Percentiles rank a stretch among this genome's conserved stretches.
Evolutionary conservation across 108 stramenopile species (phyloP).

Genomic region (Mayamaea pseudoterrestris): DNA sequence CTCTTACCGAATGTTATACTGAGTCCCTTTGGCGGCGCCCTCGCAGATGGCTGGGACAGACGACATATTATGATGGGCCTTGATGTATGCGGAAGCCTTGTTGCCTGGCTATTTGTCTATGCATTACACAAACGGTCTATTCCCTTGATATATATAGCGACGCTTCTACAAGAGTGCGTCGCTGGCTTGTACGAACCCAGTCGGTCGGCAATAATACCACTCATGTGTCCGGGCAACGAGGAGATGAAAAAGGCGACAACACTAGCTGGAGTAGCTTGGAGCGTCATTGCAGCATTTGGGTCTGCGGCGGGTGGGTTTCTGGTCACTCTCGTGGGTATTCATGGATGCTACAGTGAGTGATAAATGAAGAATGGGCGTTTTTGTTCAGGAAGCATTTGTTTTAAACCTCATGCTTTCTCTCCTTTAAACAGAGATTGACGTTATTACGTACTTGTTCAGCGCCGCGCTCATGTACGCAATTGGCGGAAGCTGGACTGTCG

Average conservation of each 20-base stretch:
- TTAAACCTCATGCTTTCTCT: too few species aligned
- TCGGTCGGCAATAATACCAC: constrained; percentile 35
- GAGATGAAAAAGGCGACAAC: constrained; percentile 53
- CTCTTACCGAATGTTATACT: constrained; percentile 48
- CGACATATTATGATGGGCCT: constrained; percentile 37
- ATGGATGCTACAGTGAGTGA: too few species aligned
- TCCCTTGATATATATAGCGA: constrained; percentile 28
- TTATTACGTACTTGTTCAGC: constrained; percentile 35
- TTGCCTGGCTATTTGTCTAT: constrained; percentile 30
- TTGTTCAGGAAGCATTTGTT: too few species aligned
- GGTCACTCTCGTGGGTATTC: constrained; percentile 30
- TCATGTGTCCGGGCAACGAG: constrained; percentile 33
- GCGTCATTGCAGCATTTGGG: constrained; percentile 53
- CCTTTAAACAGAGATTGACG: constrained; percentile 21
- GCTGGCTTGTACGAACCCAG: constrained; percentile 53
- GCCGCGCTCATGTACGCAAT: constrained; percentile 27
- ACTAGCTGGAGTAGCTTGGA: constrained; percentile 39
- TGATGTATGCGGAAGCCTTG: constrained; percentile 30
- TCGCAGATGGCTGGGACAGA: constrained; percentile 57
- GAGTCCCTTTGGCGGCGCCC: constrained; percentile 40
- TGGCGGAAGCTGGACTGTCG: constrained; percentile 12
- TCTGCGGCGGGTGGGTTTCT: constrained; percentile 35
- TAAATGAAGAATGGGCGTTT: too few species aligned
- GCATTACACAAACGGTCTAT: constrained; percentile 35
- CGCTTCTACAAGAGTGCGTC: constrained; percentile 32